Evolutionary conservation across 2,329 filamentous ascomycete species (phyloP).

Genomic region (Chaetomiaceae sp.): DNA sequence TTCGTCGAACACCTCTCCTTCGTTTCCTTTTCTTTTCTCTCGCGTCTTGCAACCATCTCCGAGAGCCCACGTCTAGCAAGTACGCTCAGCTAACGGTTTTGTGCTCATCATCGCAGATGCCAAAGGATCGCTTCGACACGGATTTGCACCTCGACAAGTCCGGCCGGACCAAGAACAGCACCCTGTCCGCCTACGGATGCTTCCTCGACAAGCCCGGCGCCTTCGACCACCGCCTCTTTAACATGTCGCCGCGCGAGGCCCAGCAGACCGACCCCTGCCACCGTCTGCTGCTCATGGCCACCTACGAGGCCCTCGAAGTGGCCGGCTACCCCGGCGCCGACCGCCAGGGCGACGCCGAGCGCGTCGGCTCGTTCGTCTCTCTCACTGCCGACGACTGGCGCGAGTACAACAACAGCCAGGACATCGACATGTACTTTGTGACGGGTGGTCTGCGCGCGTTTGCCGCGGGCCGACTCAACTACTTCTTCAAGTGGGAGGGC

Average conservation of each 20-base stretch:
- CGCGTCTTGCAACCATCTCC: too few relatives aligned
- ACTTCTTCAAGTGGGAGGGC: not conserved
- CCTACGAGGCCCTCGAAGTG: not conserved
- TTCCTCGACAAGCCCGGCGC: not conserved
- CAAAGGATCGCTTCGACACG: too few relatives aligned
- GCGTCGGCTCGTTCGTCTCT: not conserved
- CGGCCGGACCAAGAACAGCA: too few relatives aligned
- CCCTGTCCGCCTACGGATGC: too few relatives aligned
- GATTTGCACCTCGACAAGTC: too few relatives aligned
- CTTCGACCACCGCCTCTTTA: slow-evolving; percentile 1
- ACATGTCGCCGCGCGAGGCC: slow-evolving; percentile 1
- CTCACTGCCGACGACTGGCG: not conserved
- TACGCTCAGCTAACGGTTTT: too few relatives aligned
- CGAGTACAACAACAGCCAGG: not conserved
- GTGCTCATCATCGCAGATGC: too few relatives aligned
- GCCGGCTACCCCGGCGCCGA: not conserved
- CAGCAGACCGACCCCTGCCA: not conserved
- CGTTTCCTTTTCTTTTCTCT: too few relatives aligned
- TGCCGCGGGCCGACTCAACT: not conserved
- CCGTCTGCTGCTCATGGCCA: not conserved
- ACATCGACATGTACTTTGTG: not conserved
- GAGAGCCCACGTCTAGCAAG: too few relatives aligned
- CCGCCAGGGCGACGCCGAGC: not conserved
- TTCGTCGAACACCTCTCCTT: too few relatives aligned
- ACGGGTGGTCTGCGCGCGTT: not conserved